Conservation (phyloP, 495 filamentous ascomycete species). For the Aspergillus nidulans region DNA sequence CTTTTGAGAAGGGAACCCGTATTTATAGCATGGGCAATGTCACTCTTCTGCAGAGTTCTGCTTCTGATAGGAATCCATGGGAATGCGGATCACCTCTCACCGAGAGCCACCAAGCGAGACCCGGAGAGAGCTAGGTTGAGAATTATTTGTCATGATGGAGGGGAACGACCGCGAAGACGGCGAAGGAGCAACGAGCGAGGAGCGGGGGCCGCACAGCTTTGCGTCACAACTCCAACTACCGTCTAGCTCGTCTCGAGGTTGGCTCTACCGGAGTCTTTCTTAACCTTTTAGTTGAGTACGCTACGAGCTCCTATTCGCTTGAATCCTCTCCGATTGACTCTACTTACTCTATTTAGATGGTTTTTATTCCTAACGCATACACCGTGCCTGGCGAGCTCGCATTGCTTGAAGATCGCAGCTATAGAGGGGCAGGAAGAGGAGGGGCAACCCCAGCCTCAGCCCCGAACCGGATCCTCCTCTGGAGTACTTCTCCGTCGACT, state of each 20-base stretch:
- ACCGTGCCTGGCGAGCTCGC: not conserved
- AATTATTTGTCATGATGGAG: conserved; percentile 20
- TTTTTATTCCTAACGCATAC: too few species aligned
- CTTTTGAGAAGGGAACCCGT: conserved; percentile 21
- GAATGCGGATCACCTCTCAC: not conserved
- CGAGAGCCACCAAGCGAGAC: not conserved
- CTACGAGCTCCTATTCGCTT: not conserved
- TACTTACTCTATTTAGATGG: too few species aligned
- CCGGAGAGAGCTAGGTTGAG: not conserved
- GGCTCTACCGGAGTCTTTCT: not conserved
- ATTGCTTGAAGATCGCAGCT: not conserved
- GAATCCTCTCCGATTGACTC: not conserved
- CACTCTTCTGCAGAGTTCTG: not conserved
- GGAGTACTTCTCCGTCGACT: not conserved
- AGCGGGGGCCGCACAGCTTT: not conserved
- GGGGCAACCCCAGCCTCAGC: not conserved
- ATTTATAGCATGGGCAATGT: conserved; percentile 26
- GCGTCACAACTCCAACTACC: conserved; percentile 3
- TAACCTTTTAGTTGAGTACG: not conserved
- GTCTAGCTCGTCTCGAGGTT: not conserved
- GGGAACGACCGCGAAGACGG: conserved; percentile 1
- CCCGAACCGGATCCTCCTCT: conserved; percentile 6
- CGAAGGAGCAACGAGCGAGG: not conserved
- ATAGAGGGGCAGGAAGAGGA: not conserved
- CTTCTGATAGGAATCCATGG: not conserved